Evolutionary conservation across 2,329 filamentous ascomycete genomes (phyloP), one percentile per base, ranked within the genome.

Genomic region (Lecanicillium sp.): DNA sequence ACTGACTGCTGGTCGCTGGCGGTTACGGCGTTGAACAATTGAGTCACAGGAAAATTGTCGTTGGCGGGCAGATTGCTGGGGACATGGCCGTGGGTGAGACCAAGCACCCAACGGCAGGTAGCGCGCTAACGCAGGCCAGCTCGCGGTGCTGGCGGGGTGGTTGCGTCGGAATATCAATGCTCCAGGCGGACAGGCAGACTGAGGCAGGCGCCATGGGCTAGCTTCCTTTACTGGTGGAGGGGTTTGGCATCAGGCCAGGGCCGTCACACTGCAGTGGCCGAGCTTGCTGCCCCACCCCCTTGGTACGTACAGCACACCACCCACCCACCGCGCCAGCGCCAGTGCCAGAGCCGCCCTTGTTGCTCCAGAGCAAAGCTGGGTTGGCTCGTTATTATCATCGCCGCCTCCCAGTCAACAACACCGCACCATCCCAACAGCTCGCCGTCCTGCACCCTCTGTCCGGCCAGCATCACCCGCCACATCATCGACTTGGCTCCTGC

Each of bases 1-100:
- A 25, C 22, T 25, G 22, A 25, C 22, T 25, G 22, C 22, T 25
- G 22, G 22, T 25, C 22, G 22, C 7, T 25, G 22, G 22, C 11
- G 22, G 22, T 40, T 43, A 22, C 33, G 35, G 36, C 27, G 25
- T 15, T 14, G 29, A 18, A 36, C 36, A 32, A 38, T 53, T 55
- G 53, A 65, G 61, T 66, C 63, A 66, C 62, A 60, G 53, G 55
- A 62, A 61, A 58, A 62, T 62, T 59, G 56, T 50, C 40, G 37
- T 25, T 27, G 31, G 33, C 27, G 43, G 38, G 29, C 19, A 40
- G 39, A 33, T 40, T 33, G 33, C 36, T 28, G 32, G 29, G 17
- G 36, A 36, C 32, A 29, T 36, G 42, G 27, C 36, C 8, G 18
- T 33, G 4, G 22, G 20, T 9, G 2, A n/a, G n/a, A 2, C 17